These are phyloP conservation scores for Conoideocrella luteorostrata DNA, from an alignment of 2,329 filamentous ascomycete species.

Conservation along the genomic window DNA sequence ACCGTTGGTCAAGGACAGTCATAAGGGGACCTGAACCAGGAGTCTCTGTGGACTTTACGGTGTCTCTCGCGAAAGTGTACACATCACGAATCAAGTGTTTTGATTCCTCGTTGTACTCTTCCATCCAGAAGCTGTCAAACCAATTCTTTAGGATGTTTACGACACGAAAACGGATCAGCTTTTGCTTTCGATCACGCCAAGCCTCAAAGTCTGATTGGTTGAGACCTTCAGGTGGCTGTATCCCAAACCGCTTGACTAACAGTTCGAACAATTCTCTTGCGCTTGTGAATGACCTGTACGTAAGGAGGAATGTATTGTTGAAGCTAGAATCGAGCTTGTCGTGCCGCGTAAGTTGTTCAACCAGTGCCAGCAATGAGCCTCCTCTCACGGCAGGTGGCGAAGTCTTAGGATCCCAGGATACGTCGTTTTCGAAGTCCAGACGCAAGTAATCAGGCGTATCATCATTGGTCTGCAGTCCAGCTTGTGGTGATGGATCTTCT, in stretches of 20 bases:
- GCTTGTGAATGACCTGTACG: conserved; percentile 89
- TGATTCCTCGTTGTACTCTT: conserved; percentile 77
- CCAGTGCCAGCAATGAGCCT: conserved; percentile 79
- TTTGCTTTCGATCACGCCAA: conserved; percentile 93
- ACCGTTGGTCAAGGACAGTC: conserved; percentile 79
- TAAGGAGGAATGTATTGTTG: conserved; percentile 96
- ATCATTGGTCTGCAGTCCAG: conserved; percentile 49
- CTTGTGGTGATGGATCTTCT: conserved; percentile 51
- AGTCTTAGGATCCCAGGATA: conserved; percentile 83
- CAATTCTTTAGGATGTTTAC: conserved; percentile 97
- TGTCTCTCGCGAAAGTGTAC: conserved; percentile 84
- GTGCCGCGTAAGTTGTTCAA: conserved; percentile 91
- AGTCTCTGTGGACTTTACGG: conserved; percentile 87
- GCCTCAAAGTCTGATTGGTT: conserved; percentile 68
- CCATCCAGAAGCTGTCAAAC: conserved; percentile 99
- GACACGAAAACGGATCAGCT: conserved; percentile 88
- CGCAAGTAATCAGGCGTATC: conserved; percentile 79
- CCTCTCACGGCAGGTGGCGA: conserved; percentile 73
- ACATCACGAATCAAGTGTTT: conserved; percentile 82
- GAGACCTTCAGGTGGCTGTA: conserved; percentile 83
- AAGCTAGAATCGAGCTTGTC: conserved; percentile 93
- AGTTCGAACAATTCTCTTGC: conserved; percentile 89
- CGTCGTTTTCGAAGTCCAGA: conserved; percentile 81
- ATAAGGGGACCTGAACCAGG: conserved; percentile 81
- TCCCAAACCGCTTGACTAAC: conserved; percentile 82